phyloP scores from a whole-genome alignment of 768 basidiomycete species.

The Punctularia strigosozonata region DNA sequence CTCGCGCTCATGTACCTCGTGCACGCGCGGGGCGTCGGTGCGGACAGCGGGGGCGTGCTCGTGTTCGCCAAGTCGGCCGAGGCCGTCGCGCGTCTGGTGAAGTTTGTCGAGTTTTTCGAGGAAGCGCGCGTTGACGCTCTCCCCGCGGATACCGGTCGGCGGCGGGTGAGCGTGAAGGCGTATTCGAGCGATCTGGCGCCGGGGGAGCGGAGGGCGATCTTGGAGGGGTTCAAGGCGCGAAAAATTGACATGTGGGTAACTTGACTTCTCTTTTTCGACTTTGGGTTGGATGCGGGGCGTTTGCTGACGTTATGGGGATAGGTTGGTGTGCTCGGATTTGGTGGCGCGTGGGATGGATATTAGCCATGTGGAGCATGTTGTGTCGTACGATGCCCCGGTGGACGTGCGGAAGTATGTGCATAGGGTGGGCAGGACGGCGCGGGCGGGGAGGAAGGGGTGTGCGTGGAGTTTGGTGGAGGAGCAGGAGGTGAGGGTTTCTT shows the following conservation, averaged over 20 bases:
- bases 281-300: slow-evolving; percentile 1
- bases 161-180: slow-evolving; percentile 37
- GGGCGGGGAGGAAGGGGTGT: slow-evolving; percentile 79
- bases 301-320: slow-evolving; percentile 17
- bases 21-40: slow-evolving; percentile 39
- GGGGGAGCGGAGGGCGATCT: slow-evolving; percentile 59
- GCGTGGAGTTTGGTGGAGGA: slow-evolving; percentile 96
- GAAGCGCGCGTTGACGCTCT: slow-evolving; percentile 21
- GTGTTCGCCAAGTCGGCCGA: slow-evolving; percentile 98
- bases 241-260: slow-evolving; percentile 69
- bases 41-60: too few relatives aligned
- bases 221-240: slow-evolving; percentile 73
- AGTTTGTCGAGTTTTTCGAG: slow-evolving; percentile 75
- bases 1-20: slow-evolving; percentile 83
- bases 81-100: slow-evolving; percentile 73
- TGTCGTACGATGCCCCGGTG: slow-evolving; percentile 93
- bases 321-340: slow-evolving; percentile 92
- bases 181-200: slow-evolving; percentile 82
- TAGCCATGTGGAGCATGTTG: slow-evolving; percentile 81
- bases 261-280: not conserved
- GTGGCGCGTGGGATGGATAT: slow-evolving; percentile 96
- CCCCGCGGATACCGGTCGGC: slow-evolving; percentile 10
- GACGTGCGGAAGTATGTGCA: slow-evolving; percentile 99
- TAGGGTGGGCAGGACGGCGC: slow-evolving; percentile 90
- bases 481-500: slow-evolving; percentile 51